Percentiles rank a stretch among this genome's conserved stretches.
Evolutionary conservation across 2,329 filamentous ascomycete species (phyloP).

Genomic region (Fusarium kyushuense): DNA sequence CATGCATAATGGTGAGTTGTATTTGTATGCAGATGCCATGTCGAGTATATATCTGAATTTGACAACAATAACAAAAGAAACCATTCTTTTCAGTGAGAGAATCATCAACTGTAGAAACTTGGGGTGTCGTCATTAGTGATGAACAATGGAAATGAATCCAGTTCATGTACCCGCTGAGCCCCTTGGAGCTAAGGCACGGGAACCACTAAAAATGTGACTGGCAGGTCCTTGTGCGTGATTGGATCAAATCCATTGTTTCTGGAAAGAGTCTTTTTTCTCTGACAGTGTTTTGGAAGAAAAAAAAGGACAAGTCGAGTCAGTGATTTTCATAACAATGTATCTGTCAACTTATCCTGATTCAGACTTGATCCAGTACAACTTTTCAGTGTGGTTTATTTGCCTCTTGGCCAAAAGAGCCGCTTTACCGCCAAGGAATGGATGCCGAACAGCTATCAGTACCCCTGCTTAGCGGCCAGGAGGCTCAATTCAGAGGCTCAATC

Average conservation of each 20-base stretch:
- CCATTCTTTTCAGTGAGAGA: neutral
- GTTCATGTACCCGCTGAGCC: conserved; percentile 21
- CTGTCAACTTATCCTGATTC: neutral
- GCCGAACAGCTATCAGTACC: conserved; percentile 24
- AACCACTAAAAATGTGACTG: neutral
- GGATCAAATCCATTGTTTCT: conserved; percentile 10
- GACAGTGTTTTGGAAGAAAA: neutral
- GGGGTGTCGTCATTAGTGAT: conserved; percentile 22
- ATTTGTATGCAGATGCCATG: neutral
- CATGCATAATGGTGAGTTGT: neutral
- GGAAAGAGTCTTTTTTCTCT: conserved; percentile 5
- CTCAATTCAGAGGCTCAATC: conserved; percentile 6
- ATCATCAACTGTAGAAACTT: neutral
- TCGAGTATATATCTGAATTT: too few species aligned
- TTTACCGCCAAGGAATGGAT: conserved; percentile 22
- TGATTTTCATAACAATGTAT: neutral
- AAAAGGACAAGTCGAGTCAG: conserved; percentile 13
- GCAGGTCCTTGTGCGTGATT: conserved; percentile 9
- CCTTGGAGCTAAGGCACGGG: conserved; percentile 2
- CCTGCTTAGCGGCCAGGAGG: conserved; percentile 23
- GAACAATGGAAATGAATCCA: neutral
- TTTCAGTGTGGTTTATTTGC: neutral
- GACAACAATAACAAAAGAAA: neutral
- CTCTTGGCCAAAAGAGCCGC: conserved; percentile 27
- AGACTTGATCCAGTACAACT: neutral